A percentile compares a stretch with the other conserved stretches of the same genome.
Evolutionary conservation across 208 protist genomes (phyloP).

Genomic region (Crithidia expoeki): DNA sequence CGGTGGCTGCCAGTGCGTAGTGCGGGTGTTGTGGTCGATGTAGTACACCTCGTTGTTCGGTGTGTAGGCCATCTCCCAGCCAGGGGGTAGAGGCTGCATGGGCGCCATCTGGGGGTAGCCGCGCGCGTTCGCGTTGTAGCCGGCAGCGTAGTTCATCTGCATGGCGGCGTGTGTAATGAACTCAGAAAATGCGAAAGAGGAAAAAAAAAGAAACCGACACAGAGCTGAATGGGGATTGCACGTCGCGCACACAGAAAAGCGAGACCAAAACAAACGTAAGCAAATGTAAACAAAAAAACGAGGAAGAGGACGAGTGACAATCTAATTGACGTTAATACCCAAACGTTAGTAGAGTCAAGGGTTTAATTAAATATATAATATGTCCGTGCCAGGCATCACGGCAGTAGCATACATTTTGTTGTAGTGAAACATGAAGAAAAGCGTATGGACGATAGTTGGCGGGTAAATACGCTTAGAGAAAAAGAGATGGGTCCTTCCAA

Average conservation of each 20-base stretch:
- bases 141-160: slow-evolving; percentile 36
- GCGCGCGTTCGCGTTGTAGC: slow-evolving; percentile 18
- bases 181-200: slow-evolving; percentile 9
- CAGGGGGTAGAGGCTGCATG: slow-evolving; percentile 61
- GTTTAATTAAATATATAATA: too few species aligned
- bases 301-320: too few species aligned
- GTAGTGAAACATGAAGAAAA: too few species aligned
- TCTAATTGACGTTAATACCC: too few species aligned
- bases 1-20: slow-evolving; percentile 84
- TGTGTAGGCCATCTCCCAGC: slow-evolving; percentile 85
- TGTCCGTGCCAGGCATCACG: too few species aligned
- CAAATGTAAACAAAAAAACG: too few species aligned
- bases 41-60: slow-evolving; percentile 75
- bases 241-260: slow-evolving; percentile 6
- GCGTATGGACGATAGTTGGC: too few species aligned
- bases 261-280: neutral
- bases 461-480: too few species aligned
- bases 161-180: slow-evolving; percentile 15
- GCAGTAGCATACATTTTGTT: too few species aligned
- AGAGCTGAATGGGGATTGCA: neutral
- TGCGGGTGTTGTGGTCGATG: slow-evolving; percentile 90
- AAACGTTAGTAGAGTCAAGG: too few species aligned
- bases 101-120: slow-evolving; percentile 26
- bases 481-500: too few species aligned
- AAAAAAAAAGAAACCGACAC: slow-evolving; percentile 7